phyloP scores from a whole-genome alignment of 768 basidiomycete genomes.

The Cyathus striatus region DNA sequence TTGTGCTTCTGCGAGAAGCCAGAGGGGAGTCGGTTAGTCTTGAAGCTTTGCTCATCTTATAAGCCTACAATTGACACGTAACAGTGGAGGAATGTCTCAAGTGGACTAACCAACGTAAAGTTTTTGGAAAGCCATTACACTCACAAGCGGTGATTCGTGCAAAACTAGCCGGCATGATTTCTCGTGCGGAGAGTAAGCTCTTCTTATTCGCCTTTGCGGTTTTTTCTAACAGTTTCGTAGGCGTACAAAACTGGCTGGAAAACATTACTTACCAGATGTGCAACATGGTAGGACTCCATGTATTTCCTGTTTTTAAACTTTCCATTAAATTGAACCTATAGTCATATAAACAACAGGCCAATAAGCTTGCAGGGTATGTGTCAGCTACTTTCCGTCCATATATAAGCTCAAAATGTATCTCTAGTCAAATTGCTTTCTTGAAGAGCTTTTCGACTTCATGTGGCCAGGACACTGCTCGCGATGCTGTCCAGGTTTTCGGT shows the following conservation, averaged over 20 bases:
- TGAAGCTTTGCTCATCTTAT: background rate
- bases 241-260: conserved; percentile 77
- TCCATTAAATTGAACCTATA: conserved; percentile 6
- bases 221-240: conserved; percentile 30
- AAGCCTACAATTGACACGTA: background rate
- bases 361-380: conserved; percentile 64
- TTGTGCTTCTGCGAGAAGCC: conserved; percentile 59
- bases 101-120: conserved; percentile 88
- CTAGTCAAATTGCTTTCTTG: conserved; percentile 65
- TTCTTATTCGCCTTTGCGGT: background rate
- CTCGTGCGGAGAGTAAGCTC: conserved; percentile 47
- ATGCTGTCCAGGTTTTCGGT: conserved; percentile 66
- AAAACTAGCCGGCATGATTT: conserved; percentile 88
- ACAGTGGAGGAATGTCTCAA: conserved; percentile 83
- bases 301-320: conserved; percentile 3
- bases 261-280: conserved; percentile 86
- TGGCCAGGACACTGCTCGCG: conserved; percentile 62
- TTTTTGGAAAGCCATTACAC: conserved; percentile 84
- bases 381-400: background rate
- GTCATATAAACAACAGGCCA: conserved; percentile 73
- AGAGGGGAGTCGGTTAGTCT: conserved; percentile 23
- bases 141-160: conserved; percentile 83
- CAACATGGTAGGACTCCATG: conserved; percentile 52
- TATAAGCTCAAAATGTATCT: background rate
- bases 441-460: conserved; percentile 63